Evolutionary conservation across 345 rosid species (phyloP).

Genomic region (Mangifera indica): DNA sequence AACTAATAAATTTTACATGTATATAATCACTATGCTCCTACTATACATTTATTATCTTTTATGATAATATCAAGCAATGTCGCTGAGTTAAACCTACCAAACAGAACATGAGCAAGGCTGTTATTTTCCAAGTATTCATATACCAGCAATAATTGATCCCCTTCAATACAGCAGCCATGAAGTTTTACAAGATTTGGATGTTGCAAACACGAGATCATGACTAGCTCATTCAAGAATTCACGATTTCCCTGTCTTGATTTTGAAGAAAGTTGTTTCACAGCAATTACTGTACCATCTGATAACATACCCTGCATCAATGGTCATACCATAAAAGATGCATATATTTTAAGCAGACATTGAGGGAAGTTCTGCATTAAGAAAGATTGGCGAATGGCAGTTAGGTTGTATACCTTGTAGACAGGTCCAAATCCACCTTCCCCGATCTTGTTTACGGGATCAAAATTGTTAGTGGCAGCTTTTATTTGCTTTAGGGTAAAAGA

Average conservation of each 20-base stretch:
- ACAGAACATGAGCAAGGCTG: conserved; percentile 33
- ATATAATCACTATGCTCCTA: neutral
- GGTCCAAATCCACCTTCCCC: conserved; percentile 51
- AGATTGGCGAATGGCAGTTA: neutral
- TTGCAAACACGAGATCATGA: conserved; percentile 38
- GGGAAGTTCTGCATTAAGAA: neutral
- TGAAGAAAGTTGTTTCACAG: conserved; percentile 43
- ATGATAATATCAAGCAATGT: neutral
- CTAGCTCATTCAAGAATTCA: conserved; percentile 43
- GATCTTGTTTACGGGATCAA: conserved; percentile 32
- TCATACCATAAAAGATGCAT: neutral
- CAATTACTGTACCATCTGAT: conserved; percentile 34
- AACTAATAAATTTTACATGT: neutral
- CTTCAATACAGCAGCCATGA: conserved; percentile 41
- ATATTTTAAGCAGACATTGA: neutral
- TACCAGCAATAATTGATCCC: conserved; percentile 35
- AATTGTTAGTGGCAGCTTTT: conserved; percentile 36
- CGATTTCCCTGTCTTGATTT: conserved; percentile 45
- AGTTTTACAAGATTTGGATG: conserved; percentile 48
- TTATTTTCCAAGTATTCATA: conserved; percentile 51
- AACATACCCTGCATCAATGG: conserved; percentile 32
- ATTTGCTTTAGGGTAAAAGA: conserved; percentile 37
- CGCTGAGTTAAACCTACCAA: conserved; percentile 25
- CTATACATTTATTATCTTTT: neutral
- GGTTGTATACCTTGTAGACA: conserved; percentile 32